phyloP scores from a whole-genome alignment of 306 rosid genomes.

The Dalbergia cochinchinensis region DNA sequence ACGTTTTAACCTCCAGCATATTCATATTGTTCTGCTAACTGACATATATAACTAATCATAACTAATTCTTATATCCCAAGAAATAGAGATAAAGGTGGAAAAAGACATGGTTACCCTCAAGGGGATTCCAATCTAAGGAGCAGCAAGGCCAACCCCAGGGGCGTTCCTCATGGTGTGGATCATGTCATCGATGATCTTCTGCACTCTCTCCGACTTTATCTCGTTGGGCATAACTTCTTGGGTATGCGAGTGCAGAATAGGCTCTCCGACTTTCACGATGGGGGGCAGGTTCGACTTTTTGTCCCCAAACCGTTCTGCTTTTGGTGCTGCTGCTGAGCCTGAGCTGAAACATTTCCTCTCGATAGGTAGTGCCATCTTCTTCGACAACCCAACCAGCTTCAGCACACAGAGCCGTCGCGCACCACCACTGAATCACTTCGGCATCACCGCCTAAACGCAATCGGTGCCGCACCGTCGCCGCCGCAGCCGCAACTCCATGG shows the following conservation, averaged over 20 bases:
- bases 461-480: too few relatives aligned
- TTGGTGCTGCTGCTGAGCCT: slow-evolving; percentile 44
- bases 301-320: slow-evolving; percentile 63
- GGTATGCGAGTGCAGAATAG: slow-evolving; percentile 75
- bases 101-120: slow-evolving; percentile 55
- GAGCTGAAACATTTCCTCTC: background rate
- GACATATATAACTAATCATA: too few relatives aligned
- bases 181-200: slow-evolving; percentile 83
- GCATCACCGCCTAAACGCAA: too few relatives aligned
- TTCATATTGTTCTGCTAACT: too few relatives aligned
- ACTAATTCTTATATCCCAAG: too few relatives aligned
- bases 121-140: slow-evolving; percentile 90
- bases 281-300: slow-evolving; percentile 53
- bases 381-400: too few relatives aligned
- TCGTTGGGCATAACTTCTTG: slow-evolving; percentile 58
- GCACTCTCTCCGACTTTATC: slow-evolving; percentile 75
- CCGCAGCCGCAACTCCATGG: too few relatives aligned
- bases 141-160: slow-evolving; percentile 94
- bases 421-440: too few relatives aligned
- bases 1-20: too few relatives aligned
- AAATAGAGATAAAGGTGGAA: too few relatives aligned
- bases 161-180: slow-evolving; percentile 69
- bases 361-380: too few relatives aligned
- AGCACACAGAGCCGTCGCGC: too few relatives aligned
- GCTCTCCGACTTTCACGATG: slow-evolving; percentile 78